Base-by-base conservation (phyloP, 2,329 filamentous ascomycete genomes). In the Phaeomoniella chlamydospora region DNA sequence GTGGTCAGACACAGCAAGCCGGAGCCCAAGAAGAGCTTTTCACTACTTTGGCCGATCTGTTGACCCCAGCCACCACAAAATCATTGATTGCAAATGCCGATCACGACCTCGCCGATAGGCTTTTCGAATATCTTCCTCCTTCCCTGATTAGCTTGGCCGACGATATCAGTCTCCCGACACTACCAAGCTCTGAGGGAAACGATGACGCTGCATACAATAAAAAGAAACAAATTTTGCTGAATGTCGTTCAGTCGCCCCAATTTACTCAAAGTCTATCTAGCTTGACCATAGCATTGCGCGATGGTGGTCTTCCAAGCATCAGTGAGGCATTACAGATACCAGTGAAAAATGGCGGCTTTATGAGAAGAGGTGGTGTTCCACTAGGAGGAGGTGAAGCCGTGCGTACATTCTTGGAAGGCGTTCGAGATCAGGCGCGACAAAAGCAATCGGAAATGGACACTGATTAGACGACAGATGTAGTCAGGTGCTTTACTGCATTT, bases 261-360 rank as follows among this genome's bases (percentile, higher is more conserved):
- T 86, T 98, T 51, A 74, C 76, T 41, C 90, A 96, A 56, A 88
- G 84, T 45, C 61, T 94, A 29, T 74, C 76, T 1, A 90, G 81
- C 52, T 62, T 98, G 47, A 94, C 86, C 0, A 76, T 86, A 57
- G 90, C 90, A 10, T 65, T 98, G 37, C 70, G 86, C 39, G 88
- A 96, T 48, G 90, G 90, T 10, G 90, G 88, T 0, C 60, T 98
- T 39, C 87, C 88, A 3, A 92, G 78, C 47, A 80, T 98, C 43
- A 80, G 85, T 4, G 86, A 93, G 49, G 88, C 87, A 3, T 64
- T 98, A 29, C 73, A 77, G 4, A 72, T 96, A 39, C 74, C 76
- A 46, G 74, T 98, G 14, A 72, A 80, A 50, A 85, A 94, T 52
- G 80, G 80, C n/a, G 88, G 88, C 3, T 80, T 82, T 43, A 70